phyloP scores from a whole-genome alignment of 2,329 filamentous ascomycete species.

The Venturiaceae sp. region DNA sequence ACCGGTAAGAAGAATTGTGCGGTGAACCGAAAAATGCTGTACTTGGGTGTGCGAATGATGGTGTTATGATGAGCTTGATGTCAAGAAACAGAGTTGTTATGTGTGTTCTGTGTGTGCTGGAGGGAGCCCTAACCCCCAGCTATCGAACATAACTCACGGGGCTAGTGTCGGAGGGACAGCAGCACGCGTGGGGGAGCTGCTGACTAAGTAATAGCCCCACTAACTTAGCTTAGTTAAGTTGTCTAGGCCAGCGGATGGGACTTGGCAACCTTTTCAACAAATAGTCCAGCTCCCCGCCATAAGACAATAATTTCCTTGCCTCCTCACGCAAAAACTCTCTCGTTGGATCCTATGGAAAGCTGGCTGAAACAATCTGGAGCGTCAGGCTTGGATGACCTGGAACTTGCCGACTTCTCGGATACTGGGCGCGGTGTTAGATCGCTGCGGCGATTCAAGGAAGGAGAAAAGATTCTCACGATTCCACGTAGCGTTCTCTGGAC shows the following conservation, averaged over 20 bases:
- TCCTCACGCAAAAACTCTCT: neutral
- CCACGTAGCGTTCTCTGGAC: neutral
- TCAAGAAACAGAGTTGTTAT: neutral
- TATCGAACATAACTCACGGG: too few species aligned
- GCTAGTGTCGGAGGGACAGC: too few species aligned
- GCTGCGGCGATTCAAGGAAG: neutral
- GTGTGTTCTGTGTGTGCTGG: too few species aligned
- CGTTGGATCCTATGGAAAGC: neutral
- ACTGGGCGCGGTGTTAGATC: neutral
- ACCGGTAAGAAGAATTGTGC: neutral
- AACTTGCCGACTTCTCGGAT: neutral
- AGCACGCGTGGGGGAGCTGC: too few species aligned
- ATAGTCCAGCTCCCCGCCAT: too few species aligned
- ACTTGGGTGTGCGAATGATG: neutral
- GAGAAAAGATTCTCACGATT: neutral
- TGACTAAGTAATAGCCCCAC: too few species aligned
- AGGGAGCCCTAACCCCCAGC: too few species aligned
- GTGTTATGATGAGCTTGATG: neutral
- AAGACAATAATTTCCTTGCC: neutral
- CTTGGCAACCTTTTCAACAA: neutral
- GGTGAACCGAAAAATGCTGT: neutral
- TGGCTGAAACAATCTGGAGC: conserved; percentile 1
- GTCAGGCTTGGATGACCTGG: neutral
- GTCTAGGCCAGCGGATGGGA: too few species aligned
- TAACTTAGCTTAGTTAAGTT: too few species aligned